phyloP scores from a whole-genome alignment of 768 basidiomycete genomes.

The Pulveroboletus sp. region DNA sequence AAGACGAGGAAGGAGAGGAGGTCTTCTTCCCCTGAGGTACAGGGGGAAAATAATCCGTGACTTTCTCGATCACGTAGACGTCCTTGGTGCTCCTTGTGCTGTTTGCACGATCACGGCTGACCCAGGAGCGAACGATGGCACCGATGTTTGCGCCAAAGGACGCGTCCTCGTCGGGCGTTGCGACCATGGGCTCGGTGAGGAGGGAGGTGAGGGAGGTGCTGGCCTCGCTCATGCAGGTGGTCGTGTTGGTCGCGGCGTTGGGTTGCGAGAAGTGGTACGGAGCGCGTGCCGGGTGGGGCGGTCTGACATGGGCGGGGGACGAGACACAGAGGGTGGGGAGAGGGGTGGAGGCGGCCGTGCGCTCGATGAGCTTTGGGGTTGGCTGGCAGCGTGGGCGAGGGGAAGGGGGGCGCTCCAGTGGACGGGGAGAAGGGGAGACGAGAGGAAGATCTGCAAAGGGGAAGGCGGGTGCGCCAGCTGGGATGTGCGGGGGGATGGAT shows the following conservation, averaged over 20 bases:
- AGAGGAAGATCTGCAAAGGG: conserved; percentile 23
- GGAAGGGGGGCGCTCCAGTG: conserved; percentile 12
- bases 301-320: conserved; percentile 32
- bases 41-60: conserved; percentile 28
- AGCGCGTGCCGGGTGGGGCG: conserved; percentile 27
- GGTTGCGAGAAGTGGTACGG: conserved; percentile 33
- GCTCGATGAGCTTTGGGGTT: conserved; percentile 34
- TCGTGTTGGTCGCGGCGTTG: conserved; percentile 34
- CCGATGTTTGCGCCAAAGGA: conserved; percentile 46
- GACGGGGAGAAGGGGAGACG: not conserved
- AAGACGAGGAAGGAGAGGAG: not conserved
- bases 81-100: conserved; percentile 26
- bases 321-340: conserved; percentile 50
- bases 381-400: conserved; percentile 23
- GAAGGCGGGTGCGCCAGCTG: conserved; percentile 27
- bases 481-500: conserved; percentile 29
- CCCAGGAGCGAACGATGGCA: conserved; percentile 31
- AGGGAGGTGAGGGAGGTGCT: conserved; percentile 52
- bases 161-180: conserved; percentile 37
- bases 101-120: conserved; percentile 23
- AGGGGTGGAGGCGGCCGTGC: conserved; percentile 27
- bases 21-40: conserved; percentile 18
- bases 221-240: conserved; percentile 32
- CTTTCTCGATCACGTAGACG: conserved; percentile 25
- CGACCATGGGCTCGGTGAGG: conserved; percentile 39